phyloP scores from a whole-genome alignment of 345 rosid species.

The Eucalyptus sp. region DNA sequence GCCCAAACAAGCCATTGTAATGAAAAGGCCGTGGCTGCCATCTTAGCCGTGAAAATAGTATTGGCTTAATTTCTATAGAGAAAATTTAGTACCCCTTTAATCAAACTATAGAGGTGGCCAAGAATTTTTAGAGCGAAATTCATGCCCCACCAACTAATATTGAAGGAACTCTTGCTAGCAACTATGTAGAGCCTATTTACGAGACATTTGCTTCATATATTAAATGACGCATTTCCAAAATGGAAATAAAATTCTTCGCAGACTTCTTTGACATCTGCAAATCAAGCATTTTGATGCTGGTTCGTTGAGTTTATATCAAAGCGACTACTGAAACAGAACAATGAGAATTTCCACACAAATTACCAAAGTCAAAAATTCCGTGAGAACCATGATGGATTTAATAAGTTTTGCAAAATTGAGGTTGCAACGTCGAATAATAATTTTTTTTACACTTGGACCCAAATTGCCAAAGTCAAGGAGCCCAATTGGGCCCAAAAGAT shows the following conservation, averaged over 20 bases:
- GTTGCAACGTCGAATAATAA: background rate
- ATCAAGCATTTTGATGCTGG: background rate
- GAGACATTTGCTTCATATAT: background rate
- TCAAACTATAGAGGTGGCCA: background rate
- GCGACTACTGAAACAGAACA: background rate
- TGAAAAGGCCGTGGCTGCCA: background rate
- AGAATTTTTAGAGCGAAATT: background rate
- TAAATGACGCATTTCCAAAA: background rate
- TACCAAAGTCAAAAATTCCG: background rate
- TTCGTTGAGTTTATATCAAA: background rate
- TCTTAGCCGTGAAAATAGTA: background rate
- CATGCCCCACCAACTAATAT: background rate
- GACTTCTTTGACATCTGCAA: background rate
- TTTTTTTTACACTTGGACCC: background rate
- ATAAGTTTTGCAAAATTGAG: background rate
- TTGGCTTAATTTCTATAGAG: background rate
- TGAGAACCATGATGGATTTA: background rate
- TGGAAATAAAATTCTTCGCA: background rate
- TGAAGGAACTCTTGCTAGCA: background rate
- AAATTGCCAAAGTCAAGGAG: background rate
- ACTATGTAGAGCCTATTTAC: background rate
- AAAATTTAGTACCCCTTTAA: background rate
- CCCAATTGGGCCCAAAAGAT: background rate
- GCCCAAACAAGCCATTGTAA: background rate
- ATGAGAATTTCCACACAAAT: background rate